These are phyloP conservation scores for Yamadazyma trypodendri DNA, from an alignment of 1,139 yeast genomes.

Conservation along the genomic window DNA sequence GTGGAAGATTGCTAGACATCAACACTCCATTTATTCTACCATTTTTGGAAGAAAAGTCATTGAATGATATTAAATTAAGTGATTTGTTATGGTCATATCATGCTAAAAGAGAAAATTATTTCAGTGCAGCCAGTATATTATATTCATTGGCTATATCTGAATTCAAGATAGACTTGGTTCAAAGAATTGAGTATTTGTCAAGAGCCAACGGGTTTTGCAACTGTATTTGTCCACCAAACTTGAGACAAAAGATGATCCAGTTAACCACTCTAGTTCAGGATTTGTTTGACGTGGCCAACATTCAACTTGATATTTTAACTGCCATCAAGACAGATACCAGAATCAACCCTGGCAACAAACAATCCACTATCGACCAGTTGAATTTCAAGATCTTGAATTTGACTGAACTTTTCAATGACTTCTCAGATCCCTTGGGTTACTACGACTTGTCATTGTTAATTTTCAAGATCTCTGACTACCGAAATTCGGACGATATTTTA, in stretches of 20 bases:
- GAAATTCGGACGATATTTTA: conserved; percentile 68
- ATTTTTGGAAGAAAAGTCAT: conserved; percentile 73
- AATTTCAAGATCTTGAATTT: conserved; percentile 67
- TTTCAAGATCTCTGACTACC: conserved; percentile 79
- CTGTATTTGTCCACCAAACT: conserved; percentile 75
- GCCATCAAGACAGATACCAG: conserved; percentile 60
- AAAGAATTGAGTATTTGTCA: conserved; percentile 84
- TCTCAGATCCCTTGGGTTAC: conserved; percentile 85
- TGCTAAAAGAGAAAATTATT: conserved; percentile 77
- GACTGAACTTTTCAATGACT: conserved; percentile 80
- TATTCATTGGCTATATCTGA: conserved; percentile 73
- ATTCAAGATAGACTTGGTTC: conserved; percentile 64
- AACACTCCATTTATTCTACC: conserved; percentile 79
- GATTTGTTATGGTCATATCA: conserved; percentile 87
- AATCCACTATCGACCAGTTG: conserved; percentile 52
- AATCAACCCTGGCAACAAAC: conserved; percentile 45
- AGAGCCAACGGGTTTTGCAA: conserved; percentile 93
- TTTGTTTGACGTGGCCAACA: conserved; percentile 79
- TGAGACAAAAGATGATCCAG: conserved; percentile 73
- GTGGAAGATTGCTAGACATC: conserved; percentile 73
- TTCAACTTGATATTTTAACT: conserved; percentile 78
- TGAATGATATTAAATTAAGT: conserved; percentile 67
- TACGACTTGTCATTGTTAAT: conserved; percentile 77
- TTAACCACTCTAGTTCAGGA: conserved; percentile 73
- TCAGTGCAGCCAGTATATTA: conserved; percentile 80